Evolutionary conservation across 2,329 filamentous ascomycete genomes (phyloP).

Genomic region (Orbilia javanica): DNA sequence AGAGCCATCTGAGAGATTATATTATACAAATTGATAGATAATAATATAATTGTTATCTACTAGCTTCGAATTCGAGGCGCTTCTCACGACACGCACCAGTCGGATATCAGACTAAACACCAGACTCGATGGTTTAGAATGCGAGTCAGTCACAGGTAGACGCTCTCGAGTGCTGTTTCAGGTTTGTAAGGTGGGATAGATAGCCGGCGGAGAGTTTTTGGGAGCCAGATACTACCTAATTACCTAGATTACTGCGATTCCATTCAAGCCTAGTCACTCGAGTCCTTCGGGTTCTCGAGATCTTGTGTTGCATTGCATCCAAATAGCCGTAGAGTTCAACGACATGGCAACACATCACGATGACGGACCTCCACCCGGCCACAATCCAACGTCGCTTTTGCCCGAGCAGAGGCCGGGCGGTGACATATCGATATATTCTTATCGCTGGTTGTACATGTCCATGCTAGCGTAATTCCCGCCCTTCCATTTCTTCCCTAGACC

Average conservation of each 20-base stretch:
- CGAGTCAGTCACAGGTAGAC: too few species aligned
- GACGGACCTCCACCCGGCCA: background rate
- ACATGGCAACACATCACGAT: constrained; percentile 46
- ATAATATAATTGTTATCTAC: too few species aligned
- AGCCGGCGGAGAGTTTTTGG: constrained; percentile 21
- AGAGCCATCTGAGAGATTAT: too few species aligned
- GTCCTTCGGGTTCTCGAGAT: background rate
- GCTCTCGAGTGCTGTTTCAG: background rate
- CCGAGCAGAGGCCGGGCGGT: too few species aligned
- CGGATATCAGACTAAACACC: background rate
- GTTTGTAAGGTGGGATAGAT: constrained; percentile 24
- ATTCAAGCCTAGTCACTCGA: background rate
- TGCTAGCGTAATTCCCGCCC: too few species aligned
- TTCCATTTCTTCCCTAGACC: too few species aligned
- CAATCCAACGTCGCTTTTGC: constrained; percentile 1
- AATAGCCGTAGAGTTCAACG: background rate
- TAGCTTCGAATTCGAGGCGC: too few species aligned
- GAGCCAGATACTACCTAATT: too few species aligned
- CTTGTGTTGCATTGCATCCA: background rate
- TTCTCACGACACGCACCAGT: background rate
- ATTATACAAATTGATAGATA: too few species aligned
- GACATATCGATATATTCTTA: too few species aligned
- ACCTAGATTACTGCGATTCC: background rate
- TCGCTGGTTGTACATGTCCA: too few species aligned
- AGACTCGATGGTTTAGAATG: too few species aligned